Evolutionary conservation across 208 protist genomes (phyloP).

Genomic region (Herpetomonas muscarum): DNA sequence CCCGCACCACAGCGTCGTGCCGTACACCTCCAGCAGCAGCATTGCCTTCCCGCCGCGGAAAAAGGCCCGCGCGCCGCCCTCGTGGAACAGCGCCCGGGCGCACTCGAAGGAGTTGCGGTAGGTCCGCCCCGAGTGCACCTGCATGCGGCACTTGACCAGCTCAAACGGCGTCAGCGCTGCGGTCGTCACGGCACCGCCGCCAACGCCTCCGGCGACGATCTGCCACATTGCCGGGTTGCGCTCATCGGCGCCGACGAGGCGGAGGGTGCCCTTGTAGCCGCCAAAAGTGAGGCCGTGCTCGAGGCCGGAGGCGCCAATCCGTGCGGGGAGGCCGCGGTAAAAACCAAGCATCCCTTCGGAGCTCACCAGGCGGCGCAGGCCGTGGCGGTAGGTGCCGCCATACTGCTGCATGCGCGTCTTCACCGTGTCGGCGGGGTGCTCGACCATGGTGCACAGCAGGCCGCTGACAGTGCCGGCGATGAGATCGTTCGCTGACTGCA

Average conservation of each 20-base stretch:
- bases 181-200: constrained; percentile 28
- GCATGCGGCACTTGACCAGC: constrained; percentile 46
- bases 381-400: constrained; percentile 13
- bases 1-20: constrained; percentile 39
- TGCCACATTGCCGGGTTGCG: constrained; percentile 15
- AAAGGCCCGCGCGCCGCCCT: constrained; percentile 21
- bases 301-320: constrained; percentile 21
- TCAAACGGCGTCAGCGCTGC: constrained; percentile 42
- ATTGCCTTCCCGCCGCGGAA: constrained; percentile 33
- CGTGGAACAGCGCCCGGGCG: constrained; percentile 10
- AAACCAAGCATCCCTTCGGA: constrained; percentile 35
- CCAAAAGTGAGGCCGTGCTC: constrained; percentile 37
- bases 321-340: constrained; percentile 37
- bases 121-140: constrained; percentile 7
- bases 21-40: constrained; percentile 44
- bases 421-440: constrained; percentile 52
- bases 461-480: constrained; percentile 36
- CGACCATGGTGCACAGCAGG: constrained; percentile 26
- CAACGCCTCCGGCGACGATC: constrained; percentile 27
- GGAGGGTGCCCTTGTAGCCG: constrained; percentile 31
- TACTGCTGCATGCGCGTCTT: constrained; percentile 48
- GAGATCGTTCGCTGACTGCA: constrained; percentile 14
- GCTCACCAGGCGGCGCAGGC: constrained; percentile 12
- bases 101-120: constrained; percentile 13
- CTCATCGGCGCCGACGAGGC: constrained; percentile 15